These are phyloP conservation scores for Gonium pectorale DNA, from an alignment of 139 green algal species.

Conservation along the genomic window DNA sequence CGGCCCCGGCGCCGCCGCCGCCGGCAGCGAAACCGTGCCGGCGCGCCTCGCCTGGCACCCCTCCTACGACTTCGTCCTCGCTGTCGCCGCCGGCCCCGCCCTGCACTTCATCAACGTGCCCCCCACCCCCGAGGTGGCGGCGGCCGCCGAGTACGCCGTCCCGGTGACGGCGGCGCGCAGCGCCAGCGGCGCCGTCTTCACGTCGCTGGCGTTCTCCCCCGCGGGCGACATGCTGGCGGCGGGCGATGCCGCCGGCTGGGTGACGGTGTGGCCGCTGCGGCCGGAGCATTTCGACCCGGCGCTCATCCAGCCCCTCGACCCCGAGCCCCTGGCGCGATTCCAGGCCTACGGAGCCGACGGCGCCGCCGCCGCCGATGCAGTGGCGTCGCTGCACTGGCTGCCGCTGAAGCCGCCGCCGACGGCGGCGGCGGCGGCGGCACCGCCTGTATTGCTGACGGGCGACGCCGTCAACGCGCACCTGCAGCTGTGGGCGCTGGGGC, in stretches of 20 bases:
- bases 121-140: conserved; percentile 38
- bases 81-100: conserved; percentile 43
- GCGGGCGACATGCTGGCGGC: conserved; percentile 67
- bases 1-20: too few relatives aligned
- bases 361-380: neutral
- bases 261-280: conserved; percentile 63
- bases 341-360: conserved; percentile 36
- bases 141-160: conserved; percentile 35
- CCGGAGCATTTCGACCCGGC: conserved; percentile 5
- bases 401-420: neutral
- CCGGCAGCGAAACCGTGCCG: neutral
- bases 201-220: conserved; percentile 59
- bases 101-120: conserved; percentile 61
- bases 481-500: conserved; percentile 63
- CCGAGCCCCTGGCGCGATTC: conserved; percentile 14
- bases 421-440: neutral
- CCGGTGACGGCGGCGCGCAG: conserved; percentile 29
- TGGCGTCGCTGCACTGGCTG: conserved; percentile 38
- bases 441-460: conserved; percentile 61
- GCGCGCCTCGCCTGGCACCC: conserved; percentile 65
- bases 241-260: conserved; percentile 49
- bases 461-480: conserved; percentile 55
- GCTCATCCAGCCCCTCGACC: conserved; percentile 1
- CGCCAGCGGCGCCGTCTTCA: conserved; percentile 43
- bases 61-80: conserved; percentile 58